Conservation (phyloP, 495 filamentous ascomycete genomes). For the Platismatia glauca region DNA sequence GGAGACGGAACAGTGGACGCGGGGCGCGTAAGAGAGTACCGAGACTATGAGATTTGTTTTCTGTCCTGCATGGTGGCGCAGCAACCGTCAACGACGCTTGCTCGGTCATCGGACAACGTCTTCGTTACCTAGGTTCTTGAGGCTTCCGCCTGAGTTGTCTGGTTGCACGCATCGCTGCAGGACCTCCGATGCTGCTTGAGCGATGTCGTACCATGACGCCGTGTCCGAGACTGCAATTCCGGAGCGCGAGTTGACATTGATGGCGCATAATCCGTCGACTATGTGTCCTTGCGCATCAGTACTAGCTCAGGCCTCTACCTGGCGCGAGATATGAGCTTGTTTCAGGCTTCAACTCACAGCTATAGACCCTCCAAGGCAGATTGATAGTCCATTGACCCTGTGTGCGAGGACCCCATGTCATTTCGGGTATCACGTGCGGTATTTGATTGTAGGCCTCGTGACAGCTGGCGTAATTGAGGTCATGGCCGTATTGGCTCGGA, state of each 20-base stretch:
- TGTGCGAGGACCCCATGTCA: background rate
- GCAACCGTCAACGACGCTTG: too few species aligned
- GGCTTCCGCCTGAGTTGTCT: background rate
- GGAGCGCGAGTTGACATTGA: background rate
- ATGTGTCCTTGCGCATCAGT: background rate
- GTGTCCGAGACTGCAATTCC: background rate
- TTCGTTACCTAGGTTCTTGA: background rate
- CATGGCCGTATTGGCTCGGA: background rate
- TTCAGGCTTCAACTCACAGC: background rate
- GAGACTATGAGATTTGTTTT: too few species aligned
- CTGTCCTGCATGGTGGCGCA: too few species aligned
- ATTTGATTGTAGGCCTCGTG: background rate
- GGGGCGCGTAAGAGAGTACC: too few species aligned
- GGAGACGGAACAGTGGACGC: too few species aligned
- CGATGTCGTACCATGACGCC: background rate
- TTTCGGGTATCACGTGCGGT: background rate
- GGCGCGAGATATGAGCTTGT: background rate
- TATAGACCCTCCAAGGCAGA: background rate
- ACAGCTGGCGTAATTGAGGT: background rate
- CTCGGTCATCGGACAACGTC: too few species aligned
- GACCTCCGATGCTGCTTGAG: background rate
- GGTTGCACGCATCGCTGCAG: background rate
- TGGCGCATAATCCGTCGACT: background rate
- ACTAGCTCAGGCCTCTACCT: background rate
- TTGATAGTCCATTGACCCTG: background rate